Evolutionary conservation across 495 filamentous ascomycete species (phyloP), one percentile per base, ranked within the genome.

Genomic region (Aspergillus saccharolyticus): DNA sequence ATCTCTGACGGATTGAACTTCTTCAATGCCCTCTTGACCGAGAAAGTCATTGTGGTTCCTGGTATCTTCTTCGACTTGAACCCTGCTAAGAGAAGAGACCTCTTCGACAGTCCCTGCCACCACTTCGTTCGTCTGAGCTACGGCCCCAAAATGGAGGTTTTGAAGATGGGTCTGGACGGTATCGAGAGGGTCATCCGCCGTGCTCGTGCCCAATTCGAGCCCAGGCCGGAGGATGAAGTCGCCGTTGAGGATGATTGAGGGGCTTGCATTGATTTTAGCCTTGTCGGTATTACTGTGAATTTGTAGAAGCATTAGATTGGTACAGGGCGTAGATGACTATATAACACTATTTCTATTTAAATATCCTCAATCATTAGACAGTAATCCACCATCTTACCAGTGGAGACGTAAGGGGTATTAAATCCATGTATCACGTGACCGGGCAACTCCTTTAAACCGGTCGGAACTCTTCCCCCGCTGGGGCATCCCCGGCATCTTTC

Each of bases 31-130:
- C 92, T 94, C 63, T 72, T 97, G 42, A 81, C 87, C 61, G 89
- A 96, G 80, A 94, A 93, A 78, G 89, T 94, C 57, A 96, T 96
- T 63, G 91, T 96, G 3, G 93, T 96, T 0, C 91, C 93, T 0
- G 93, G 93, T 46, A 97, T 97, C 68, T 82, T 82, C 74, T 82
- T 82, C 55, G 79, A 97, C 64, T 70, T 97, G 64, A 97, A 97
- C 74, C 93, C 93, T 14, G 85, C 86, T n/a, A 86, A 88, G 67
- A 78, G 93, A 54, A 78, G 93, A 58, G 93, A 97, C 72, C 73
- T 97, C 48, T 97, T 97, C 63, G 93, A 97, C 70, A 89, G 85
- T 47, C 93, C 93, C 49, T 97, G 93, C 72, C 93, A 97, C 72
- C 93, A 92, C 74, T 97, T 93, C 71, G 90, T 97, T 45, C 83